These are phyloP conservation scores for Graphiopsis chlorocephala DNA, from an alignment of 2,329 filamentous ascomycete species.

Conservation along the genomic window DNA sequence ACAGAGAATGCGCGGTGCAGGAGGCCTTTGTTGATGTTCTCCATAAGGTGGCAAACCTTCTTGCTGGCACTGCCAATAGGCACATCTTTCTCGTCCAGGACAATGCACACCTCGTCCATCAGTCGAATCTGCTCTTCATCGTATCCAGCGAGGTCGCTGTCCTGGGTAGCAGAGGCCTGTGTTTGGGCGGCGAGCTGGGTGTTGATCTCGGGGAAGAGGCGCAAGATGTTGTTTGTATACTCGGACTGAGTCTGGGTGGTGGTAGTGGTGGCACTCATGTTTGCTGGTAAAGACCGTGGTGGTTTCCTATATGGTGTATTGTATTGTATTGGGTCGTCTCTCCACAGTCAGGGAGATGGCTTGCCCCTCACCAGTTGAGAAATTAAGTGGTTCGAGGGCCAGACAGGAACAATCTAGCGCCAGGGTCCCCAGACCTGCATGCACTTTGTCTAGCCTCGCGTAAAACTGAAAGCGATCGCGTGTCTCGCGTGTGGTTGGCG, in stretches of 20 bases:
- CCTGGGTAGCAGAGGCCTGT: slow-evolving; percentile 55
- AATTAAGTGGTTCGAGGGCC: slow-evolving; percentile 15
- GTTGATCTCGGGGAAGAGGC: slow-evolving; percentile 81
- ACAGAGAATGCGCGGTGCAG: slow-evolving; percentile 97
- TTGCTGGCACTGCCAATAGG: slow-evolving; percentile 97
- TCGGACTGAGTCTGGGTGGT: slow-evolving; percentile 40
- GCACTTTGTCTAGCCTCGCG: slow-evolving; percentile 1
- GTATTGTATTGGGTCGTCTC: background rate
- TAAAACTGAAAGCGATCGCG: background rate
- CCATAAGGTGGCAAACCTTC: slow-evolving; percentile 98
- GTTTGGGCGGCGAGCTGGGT: slow-evolving; percentile 55
- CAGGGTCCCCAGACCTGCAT: slow-evolving; percentile 7
- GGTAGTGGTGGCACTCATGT: slow-evolving; percentile 34
- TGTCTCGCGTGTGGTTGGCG: slow-evolving; percentile 1
- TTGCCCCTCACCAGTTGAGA: slow-evolving; percentile 13
- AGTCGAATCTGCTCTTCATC: slow-evolving; percentile 96
- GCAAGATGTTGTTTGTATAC: slow-evolving; percentile 81
- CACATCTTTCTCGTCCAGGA: slow-evolving; percentile 84
- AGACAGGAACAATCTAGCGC: slow-evolving; percentile 5
- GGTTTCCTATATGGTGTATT: background rate
- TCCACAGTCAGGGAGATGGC: slow-evolving; percentile 9
- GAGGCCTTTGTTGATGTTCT: slow-evolving; percentile 94
- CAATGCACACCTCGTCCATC: slow-evolving; percentile 99
- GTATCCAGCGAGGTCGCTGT: slow-evolving; percentile 78
- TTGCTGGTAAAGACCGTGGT: slow-evolving; percentile 10